Base-by-base conservation (phyloP, 768 basidiomycete genomes). In the Infundibulicybe gibba region DNA sequence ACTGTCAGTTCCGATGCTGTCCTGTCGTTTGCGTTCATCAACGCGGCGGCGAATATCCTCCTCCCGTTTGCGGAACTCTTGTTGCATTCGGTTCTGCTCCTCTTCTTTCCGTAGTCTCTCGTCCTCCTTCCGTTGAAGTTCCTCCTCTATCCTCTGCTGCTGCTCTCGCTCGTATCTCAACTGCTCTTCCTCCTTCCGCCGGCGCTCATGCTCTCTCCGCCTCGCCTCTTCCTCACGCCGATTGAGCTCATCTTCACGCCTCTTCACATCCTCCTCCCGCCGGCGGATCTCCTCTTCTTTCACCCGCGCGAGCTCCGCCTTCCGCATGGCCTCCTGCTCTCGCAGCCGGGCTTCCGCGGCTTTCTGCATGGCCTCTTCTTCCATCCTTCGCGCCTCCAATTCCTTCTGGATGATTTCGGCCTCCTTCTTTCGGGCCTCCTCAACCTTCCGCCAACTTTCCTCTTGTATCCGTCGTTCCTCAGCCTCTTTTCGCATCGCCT, bases 171-270 rank as follows among this genome's bases (percentile, higher is more conserved):
- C 45, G 14, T 21, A 25, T 25, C 25, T 25, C 25, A 25, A 10
- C 32, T 45, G 44, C 11, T 34, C 32, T 2, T 21, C 39, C n/a
- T 47, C 46, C 25, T 32, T 41, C 6, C 21, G 40, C 39, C 46
- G 37, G 13, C 46, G 20, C 12, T 40, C 46, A 32, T 47, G 25
- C 31, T 40, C 44, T 34, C 52, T 54, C 38, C 34, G 17, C 9
- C 44, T 49, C 35, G 54, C 51, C 45, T 64, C 63, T 19, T 65
- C 63, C 47, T 71, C 68, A 44, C 61, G 57, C 39, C 62, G 61
- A 48, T 49, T 57, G 8, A 66, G 51, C 48, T 71, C 70, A 34
- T 70, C 68, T 47, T 73, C 70, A 2, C 64, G 60, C 10, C 53
- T 51, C 9, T 52, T 51, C n/a, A 69, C 50, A 40, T 66, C 67